Evolutionary conservation across 2,329 filamentous ascomycete species (phyloP).

Genomic region (Clarireedia homoeocarpa): DNA sequence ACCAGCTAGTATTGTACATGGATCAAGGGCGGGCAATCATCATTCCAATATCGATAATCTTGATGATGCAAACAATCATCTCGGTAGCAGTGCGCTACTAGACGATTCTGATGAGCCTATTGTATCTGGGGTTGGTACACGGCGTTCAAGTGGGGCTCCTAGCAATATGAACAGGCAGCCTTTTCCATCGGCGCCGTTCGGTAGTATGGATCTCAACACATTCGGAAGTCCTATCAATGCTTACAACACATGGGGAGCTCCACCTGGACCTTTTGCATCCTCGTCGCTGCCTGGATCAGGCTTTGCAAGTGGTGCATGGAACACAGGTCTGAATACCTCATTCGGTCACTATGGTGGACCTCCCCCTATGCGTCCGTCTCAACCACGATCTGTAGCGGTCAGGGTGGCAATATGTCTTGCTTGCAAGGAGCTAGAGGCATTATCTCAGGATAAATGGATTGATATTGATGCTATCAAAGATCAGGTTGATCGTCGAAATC

Average conservation of each 20-base stretch:
- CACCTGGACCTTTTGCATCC: conserved; percentile 28
- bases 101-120: conserved; percentile 60
- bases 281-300: conserved; percentile 28
- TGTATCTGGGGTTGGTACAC: conserved; percentile 30
- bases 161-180: conserved; percentile 22
- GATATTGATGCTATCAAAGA: conserved; percentile 59
- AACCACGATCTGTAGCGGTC: conserved; percentile 60
- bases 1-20: conserved; percentile 63
- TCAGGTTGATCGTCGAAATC: conserved; percentile 49
- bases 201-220: conserved; percentile 22
- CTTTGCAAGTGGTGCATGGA: conserved; percentile 26
- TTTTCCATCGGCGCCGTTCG: conserved; percentile 26
- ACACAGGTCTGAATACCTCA: conserved; percentile 30
- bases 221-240: conserved; percentile 25
- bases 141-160: conserved; percentile 28
- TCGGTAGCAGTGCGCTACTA: conserved; percentile 85
- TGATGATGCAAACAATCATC: conserved; percentile 67
- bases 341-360: conserved; percentile 39
- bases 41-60: conserved; percentile 39
- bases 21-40: conserved; percentile 35
- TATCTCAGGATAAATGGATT: conserved; percentile 57
- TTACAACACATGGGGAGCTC: conserved; percentile 28
- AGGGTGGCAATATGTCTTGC: conserved; percentile 70
- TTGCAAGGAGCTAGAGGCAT: conserved; percentile 54
- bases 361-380: conserved; percentile 37